A percentile compares a stretch with the other conserved stretches of the same genome.
Evolutionary conservation across 345 rosid genomes (phyloP).

Genomic region (Cardamine resedifolia): DNA sequence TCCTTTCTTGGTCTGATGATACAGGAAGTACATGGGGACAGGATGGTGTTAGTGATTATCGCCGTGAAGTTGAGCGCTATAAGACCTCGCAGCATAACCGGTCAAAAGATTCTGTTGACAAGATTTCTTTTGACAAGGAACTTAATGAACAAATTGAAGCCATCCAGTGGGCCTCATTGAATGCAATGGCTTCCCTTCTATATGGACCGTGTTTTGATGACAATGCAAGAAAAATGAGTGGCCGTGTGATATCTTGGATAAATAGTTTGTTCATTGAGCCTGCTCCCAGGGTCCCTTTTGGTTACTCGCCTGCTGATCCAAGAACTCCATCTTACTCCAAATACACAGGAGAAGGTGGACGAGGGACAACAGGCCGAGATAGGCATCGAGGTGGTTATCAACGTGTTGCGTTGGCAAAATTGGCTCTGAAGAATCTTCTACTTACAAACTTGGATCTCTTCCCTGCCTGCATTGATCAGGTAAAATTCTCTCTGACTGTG

Average conservation of each 20-base stretch:
- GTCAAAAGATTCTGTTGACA: constrained; percentile 93
- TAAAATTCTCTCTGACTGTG: constrained; percentile 37
- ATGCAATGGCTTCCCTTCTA: constrained; percentile 95
- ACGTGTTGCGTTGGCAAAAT: constrained; percentile 87
- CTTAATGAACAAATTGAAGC: constrained; percentile 89
- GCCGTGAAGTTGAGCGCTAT: constrained; percentile 97
- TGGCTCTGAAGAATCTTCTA: constrained; percentile 95
- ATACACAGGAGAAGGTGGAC: constrained; percentile 75
- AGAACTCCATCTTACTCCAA: constrained; percentile 94
- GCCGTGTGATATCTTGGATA: constrained; percentile 94
- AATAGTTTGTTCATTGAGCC: constrained; percentile 96
- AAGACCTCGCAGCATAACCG: constrained; percentile 88
- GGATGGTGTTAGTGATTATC: constrained; percentile 80
- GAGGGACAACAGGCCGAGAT: constrained; percentile 84
- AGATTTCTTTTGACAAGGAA: constrained; percentile 91
- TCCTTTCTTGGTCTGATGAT: constrained; percentile 93
- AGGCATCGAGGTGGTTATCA: constrained; percentile 83
- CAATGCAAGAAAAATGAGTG: constrained; percentile 98
- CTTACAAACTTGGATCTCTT: constrained; percentile 95
- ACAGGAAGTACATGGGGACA: constrained; percentile 82
- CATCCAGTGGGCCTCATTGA: constrained; percentile 96
- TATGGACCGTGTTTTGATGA: constrained; percentile 99
- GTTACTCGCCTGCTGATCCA: constrained; percentile 93
- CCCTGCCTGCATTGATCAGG: constrained; percentile 99
- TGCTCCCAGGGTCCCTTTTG: constrained; percentile 91